Percentiles rank a stretch among this genome's conserved stretches.
Evolutionary conservation across 257 asterid species (phyloP).

Genomic region (Solanum sitiens): DNA sequence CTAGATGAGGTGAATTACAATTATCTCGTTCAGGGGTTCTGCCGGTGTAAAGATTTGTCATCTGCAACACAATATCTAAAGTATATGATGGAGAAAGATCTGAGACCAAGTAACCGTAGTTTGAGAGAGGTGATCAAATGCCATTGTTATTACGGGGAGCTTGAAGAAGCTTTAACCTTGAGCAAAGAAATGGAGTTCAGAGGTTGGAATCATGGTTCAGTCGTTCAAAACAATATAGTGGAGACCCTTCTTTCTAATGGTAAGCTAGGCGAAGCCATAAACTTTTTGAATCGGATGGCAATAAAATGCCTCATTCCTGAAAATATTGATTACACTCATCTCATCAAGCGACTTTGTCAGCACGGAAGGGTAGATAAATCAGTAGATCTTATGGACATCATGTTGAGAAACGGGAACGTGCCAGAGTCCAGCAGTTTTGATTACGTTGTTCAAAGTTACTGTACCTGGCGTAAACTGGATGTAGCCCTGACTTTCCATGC

Average conservation of each 20-base stretch:
- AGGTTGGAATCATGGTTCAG: constrained; percentile 50
- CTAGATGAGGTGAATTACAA: constrained; percentile 45
- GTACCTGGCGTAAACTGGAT: constrained; percentile 22
- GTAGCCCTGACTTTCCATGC: constrained; percentile 49
- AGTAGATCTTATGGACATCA: constrained; percentile 43
- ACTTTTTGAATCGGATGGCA: constrained; percentile 40
- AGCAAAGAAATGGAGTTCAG: constrained; percentile 57
- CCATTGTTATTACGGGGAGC: constrained; percentile 31
- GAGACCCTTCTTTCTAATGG: constrained; percentile 27
- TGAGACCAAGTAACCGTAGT: constrained; percentile 53
- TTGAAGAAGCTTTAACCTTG: constrained; percentile 42
- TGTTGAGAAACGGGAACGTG: constrained; percentile 38
- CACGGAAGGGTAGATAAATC: constrained; percentile 47
- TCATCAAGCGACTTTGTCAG: constrained; percentile 53
- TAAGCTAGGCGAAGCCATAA: constrained; percentile 34
- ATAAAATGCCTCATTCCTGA: constrained; percentile 27
- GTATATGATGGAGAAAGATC: constrained; percentile 42
- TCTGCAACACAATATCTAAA: constrained; percentile 29
- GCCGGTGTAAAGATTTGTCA: constrained; percentile 22
- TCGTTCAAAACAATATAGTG: constrained; percentile 37
- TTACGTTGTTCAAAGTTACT: constrained; percentile 38
- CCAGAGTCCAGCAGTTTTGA: constrained; percentile 56
- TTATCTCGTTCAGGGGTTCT: constrained; percentile 39
- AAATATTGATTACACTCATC: constrained; percentile 31
- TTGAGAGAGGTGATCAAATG: constrained; percentile 32